A percentile compares a stretch with the other conserved stretches of the same genome.
Conservation (phyloP, 2,329 filamentous ascomycete genomes). For the Fonsecaea monophora region DNA sequence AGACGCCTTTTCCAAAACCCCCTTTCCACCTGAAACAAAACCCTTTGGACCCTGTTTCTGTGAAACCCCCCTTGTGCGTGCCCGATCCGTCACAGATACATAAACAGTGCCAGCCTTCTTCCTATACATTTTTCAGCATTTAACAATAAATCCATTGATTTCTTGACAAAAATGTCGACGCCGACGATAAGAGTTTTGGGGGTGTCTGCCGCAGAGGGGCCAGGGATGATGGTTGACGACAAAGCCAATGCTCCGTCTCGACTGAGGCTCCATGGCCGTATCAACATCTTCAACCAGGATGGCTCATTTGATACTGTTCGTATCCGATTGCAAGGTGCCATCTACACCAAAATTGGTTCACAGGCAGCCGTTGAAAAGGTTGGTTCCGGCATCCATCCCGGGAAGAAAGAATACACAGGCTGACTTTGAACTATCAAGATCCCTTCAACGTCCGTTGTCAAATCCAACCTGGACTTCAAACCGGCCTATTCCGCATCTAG, state of each 20-base stretch:
- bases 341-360: constrained; percentile 28
- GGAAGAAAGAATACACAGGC: background rate
- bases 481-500: constrained; percentile 28
- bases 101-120: constrained; percentile 13
- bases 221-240: constrained; percentile 11
- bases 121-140: background rate
- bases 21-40: constrained; percentile 28
- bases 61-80: background rate
- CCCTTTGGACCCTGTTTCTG: constrained; percentile 12
- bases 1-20: constrained; percentile 1
- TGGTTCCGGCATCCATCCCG: background rate
- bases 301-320: constrained; percentile 31
- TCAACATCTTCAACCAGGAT: constrained; percentile 27
- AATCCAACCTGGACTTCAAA: constrained; percentile 31
- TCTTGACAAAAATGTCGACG: constrained; percentile 19
- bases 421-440: constrained; percentile 14
- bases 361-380: constrained; percentile 27
- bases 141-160: background rate
- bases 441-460: constrained; percentile 19
- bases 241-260: constrained; percentile 16
- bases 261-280: constrained; percentile 29
- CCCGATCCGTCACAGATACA: background rate
- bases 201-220: constrained; percentile 18
- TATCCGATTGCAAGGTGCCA: constrained; percentile 28
- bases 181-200: constrained; percentile 32